These are phyloP conservation scores for Cercospora berteroae DNA, from an alignment of 2,329 filamentous ascomycete genomes.

Conservation along the genomic window DNA sequence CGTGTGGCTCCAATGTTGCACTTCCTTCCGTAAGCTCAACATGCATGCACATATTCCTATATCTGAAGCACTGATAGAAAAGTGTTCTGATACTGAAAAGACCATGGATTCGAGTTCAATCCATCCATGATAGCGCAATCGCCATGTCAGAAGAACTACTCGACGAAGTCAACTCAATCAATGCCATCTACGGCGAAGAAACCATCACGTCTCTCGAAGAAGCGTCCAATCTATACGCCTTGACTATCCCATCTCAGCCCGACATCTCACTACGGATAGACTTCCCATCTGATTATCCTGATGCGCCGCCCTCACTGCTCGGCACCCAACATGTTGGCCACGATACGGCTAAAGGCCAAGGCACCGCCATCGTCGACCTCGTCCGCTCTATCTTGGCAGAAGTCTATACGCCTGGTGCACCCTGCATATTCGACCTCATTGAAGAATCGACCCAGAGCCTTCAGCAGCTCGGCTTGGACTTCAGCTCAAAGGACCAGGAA, in stretches of 20 bases:
- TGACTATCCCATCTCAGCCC: conserved; percentile 65
- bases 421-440: conserved; percentile 89
- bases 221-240: conserved; percentile 50
- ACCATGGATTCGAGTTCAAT: neutral
- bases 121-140: neutral
- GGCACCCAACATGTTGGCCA: conserved; percentile 76
- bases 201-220: conserved; percentile 48
- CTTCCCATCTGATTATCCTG: conserved; percentile 74
- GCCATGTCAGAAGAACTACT: conserved; percentile 49
- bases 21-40: neutral
- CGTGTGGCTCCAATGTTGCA: neutral
- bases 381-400: conserved; percentile 65
- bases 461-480: conserved; percentile 35
- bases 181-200: conserved; percentile 75
- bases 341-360: conserved; percentile 65
- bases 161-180: conserved; percentile 78
- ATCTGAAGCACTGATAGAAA: neutral
- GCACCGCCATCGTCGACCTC: conserved; percentile 66
- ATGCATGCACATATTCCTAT: neutral
- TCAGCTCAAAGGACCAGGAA: conserved; percentile 28
- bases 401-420: conserved; percentile 70
- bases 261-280: conserved; percentile 56
- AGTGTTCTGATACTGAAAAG: neutral
- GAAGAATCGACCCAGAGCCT: conserved; percentile 52
- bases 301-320: conserved; percentile 67